phyloP scores from a whole-genome alignment of 1,284 basidiomycete genomes.

The Microbotryomycetes sp. region DNA sequence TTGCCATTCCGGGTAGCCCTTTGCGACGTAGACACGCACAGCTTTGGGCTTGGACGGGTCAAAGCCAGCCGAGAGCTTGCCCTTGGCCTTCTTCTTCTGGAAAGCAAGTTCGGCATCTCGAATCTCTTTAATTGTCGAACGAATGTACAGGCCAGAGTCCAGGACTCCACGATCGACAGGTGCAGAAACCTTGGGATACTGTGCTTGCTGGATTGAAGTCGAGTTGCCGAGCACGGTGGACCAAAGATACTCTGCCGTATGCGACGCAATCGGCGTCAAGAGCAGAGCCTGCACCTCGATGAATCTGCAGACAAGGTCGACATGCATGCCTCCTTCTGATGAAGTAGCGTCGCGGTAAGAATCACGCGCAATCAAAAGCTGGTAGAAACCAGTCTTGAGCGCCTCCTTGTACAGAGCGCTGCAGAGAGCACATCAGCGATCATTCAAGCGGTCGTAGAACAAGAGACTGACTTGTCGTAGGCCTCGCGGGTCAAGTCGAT shows the following conservation, averaged over 20 bases:
- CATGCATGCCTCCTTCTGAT: slow-evolving; percentile 74
- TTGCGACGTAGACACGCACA: slow-evolving; percentile 83
- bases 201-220: slow-evolving; percentile 70
- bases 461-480: slow-evolving; percentile 62
- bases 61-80: slow-evolving; percentile 49
- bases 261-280: slow-evolving; percentile 82
- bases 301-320: slow-evolving; percentile 66
- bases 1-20: slow-evolving; percentile 90
- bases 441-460: neutral
- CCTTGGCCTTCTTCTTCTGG: slow-evolving; percentile 57
- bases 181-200: slow-evolving; percentile 58
- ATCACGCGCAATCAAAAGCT: slow-evolving; percentile 84
- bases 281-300: slow-evolving; percentile 72
- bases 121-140: slow-evolving; percentile 74
- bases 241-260: slow-evolving; percentile 93
- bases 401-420: slow-evolving; percentile 95
- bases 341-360: slow-evolving; percentile 91
- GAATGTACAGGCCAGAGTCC: slow-evolving; percentile 75
- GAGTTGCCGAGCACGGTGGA: slow-evolving; percentile 60
- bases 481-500: slow-evolving; percentile 70
- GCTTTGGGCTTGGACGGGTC: slow-evolving; percentile 79
- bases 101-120: slow-evolving; percentile 77
- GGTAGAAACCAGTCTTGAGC: slow-evolving; percentile 91
- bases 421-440: slow-evolving; percentile 14
- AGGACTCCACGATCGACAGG: slow-evolving; percentile 47